Evolutionary conservation across 306 rosid species (phyloP).

Genomic region (Sicyos baderoa): DNA sequence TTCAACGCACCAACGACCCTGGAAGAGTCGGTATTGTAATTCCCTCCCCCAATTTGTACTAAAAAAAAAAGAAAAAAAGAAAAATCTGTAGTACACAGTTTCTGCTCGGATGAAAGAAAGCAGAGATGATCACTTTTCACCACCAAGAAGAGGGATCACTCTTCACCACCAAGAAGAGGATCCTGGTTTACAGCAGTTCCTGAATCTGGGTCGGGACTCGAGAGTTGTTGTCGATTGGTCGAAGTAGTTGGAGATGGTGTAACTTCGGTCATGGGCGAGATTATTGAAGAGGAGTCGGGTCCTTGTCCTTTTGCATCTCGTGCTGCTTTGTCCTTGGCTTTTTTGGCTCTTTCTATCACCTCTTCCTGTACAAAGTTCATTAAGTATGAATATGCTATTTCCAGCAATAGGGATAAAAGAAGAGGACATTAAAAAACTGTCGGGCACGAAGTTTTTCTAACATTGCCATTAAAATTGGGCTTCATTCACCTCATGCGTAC

Average conservation of each 20-base stretch:
- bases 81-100: too few species aligned
- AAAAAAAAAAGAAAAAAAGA: too few species aligned
- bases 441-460: not conserved
- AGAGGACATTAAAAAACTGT: not conserved
- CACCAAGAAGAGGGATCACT: not conserved
- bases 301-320: slow-evolving; percentile 58
- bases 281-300: slow-evolving; percentile 20
- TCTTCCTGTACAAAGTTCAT: slow-evolving; percentile 47
- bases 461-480: not conserved
- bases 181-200: not conserved
- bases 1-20: too few species aligned
- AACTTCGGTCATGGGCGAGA: not conserved
- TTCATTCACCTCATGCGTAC: not conserved
- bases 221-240: not conserved
- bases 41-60: too few species aligned
- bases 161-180: not conserved
- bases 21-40: too few species aligned
- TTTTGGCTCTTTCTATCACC: slow-evolving; percentile 72
- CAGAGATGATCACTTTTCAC: not conserved
- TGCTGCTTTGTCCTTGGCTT: slow-evolving; percentile 79
- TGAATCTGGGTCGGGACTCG: not conserved
- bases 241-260: not conserved
- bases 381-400: slow-evolving; percentile 6
- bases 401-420: not conserved
- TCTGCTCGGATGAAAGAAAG: too few species aligned